These are phyloP conservation scores for Penicillium argentinense DNA, from an alignment of 495 filamentous ascomycete genomes.

Conservation along the genomic window DNA sequence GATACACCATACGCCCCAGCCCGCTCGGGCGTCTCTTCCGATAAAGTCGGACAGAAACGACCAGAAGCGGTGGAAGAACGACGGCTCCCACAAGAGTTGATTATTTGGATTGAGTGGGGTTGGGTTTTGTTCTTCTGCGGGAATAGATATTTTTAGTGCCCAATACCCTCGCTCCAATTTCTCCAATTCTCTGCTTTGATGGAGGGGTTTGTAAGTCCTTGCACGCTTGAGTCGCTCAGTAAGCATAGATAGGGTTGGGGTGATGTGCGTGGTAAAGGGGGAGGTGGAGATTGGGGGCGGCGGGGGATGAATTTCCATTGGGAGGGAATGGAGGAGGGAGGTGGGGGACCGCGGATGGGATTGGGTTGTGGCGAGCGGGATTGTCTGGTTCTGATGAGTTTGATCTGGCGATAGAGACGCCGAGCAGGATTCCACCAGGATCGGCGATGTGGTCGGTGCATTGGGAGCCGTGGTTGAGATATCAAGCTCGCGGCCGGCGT, in stretches of 20 bases:
- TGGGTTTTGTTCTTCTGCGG: too few relatives aligned
- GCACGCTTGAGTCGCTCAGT: conserved; percentile 49
- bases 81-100: conserved; percentile 32
- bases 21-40: conserved; percentile 52
- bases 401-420: too few relatives aligned
- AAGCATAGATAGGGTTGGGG: conserved; percentile 53
- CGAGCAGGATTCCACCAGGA: too few relatives aligned
- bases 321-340: conserved; percentile 11
- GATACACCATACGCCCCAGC: conserved; percentile 66
- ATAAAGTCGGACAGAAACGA: conserved; percentile 59
- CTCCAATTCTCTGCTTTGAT: conserved; percentile 49
- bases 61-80: conserved; percentile 55
- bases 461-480: conserved; percentile 1
- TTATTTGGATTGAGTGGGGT: background rate
- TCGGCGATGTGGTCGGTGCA: background rate
- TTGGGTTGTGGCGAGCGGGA: background rate
- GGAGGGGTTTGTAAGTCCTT: conserved; percentile 51
- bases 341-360: background rate
- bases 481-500: background rate
- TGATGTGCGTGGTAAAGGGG: conserved; percentile 51
- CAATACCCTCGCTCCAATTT: conserved; percentile 69
- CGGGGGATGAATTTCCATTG: conserved; percentile 45
- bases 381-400: too few relatives aligned
- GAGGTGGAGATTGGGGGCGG: conserved; percentile 40
- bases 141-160: conserved; percentile 49